phyloP scores from a whole-genome alignment of 495 filamentous ascomycete genomes.

The Amniculicola lignicola region DNA sequence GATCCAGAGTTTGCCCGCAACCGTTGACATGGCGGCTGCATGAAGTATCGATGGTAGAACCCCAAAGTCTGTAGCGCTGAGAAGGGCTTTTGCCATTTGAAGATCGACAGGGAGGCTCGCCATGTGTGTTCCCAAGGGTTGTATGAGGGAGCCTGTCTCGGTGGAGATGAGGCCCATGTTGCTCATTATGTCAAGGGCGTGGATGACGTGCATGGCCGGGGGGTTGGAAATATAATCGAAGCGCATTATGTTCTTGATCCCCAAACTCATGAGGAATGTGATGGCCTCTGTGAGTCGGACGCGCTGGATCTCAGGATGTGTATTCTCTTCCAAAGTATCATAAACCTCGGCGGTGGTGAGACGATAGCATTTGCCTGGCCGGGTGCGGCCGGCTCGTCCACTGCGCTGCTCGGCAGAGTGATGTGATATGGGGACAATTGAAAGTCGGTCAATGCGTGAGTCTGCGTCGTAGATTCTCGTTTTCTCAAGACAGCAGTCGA shows the following conservation, averaged over 20 bases:
- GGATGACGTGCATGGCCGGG: conserved; percentile 80
- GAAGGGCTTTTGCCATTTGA: conserved; percentile 91
- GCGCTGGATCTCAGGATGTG: conserved; percentile 86
- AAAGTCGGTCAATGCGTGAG: conserved; percentile 88
- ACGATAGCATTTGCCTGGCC: conserved; percentile 90
- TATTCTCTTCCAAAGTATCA: conserved; percentile 66
- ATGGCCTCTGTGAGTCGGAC: conserved; percentile 88
- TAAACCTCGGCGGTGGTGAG: conserved; percentile 82
- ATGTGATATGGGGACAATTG: conserved; percentile 83
- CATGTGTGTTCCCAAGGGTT: conserved; percentile 83
- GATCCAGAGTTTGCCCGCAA: conserved; percentile 78
- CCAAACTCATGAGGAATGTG: conserved; percentile 91
- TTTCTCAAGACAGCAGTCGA: conserved; percentile 71
- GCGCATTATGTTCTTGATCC: conserved; percentile 90
- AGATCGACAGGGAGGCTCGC: conserved; percentile 93
- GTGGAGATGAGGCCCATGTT: conserved; percentile 85
- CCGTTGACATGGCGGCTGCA: conserved; percentile 91
- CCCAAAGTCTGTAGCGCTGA: conserved; percentile 69
- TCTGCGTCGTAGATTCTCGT: conserved; percentile 80
- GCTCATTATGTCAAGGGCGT: conserved; percentile 85
- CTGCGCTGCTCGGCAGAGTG: conserved; percentile 90
- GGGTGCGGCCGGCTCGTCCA: conserved; percentile 87
- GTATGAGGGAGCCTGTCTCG: conserved; percentile 89
- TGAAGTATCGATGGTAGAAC: conserved; percentile 84
- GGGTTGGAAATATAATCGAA: conserved; percentile 90